Evolutionary conservation across 768 basidiomycete species (phyloP), one percentile per base, ranked within the genome.

Genomic region (Pleurotus djamor): DNA sequence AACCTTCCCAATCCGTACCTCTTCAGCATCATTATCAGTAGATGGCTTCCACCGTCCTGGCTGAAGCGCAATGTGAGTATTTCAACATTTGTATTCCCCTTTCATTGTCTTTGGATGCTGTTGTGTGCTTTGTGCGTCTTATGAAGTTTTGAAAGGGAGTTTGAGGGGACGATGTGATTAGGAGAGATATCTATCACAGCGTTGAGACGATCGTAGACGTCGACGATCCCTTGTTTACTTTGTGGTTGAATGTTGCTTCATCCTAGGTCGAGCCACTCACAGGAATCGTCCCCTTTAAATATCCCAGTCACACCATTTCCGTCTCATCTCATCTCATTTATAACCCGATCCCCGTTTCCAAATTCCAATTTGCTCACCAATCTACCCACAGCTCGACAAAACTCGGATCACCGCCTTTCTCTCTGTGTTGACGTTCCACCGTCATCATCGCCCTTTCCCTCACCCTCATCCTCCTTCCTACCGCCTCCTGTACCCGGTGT

Each of bases 401-500:
- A 12, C 45, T 58, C 56, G 7, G 60, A 59, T 37, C 65, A 60
- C 1, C 63, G 63, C n/a, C 72, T 78, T 12, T 75, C 75, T 3
- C 69, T 79, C 55, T 69, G 71, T 35, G 64, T 83, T 37, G 79
- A 82, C 61, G 68, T 71, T 17, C 69, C 74, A 21, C 74, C 80
- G 7, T 77, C 81, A 14, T 72, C 76, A 0, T 78, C 78, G 0
- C 77, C 78, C 5, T 81, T 80, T 59, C 88, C 87, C 0, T 87
- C 85, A 0, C 89, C 89, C 2, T 83, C 84, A 0, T 87, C 85
- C 4, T 77, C 85, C 0, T 90, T 90, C 64, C 66, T 88, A 2
- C 86, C 89, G 1, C 89, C 89, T 3, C 88, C 89, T 3, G 77
- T 81, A 4, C 85, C 85, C 1, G 81, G 82, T 2, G 76, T 82